Evolutionary conservation across 1,139 yeast species (phyloP).

Genomic region (Candida gigantensis): DNA sequence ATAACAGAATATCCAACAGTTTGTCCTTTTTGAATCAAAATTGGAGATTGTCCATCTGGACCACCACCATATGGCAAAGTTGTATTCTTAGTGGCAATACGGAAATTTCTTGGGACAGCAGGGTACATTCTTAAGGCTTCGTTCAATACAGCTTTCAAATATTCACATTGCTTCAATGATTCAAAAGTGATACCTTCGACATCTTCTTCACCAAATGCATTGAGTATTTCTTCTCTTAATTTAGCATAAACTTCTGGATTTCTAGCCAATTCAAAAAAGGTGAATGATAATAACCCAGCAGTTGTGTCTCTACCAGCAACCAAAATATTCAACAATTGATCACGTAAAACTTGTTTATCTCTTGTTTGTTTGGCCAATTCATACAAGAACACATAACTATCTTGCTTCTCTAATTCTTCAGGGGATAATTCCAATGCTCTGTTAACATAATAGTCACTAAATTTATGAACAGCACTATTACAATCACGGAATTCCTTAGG

Average conservation of each 20-base stretch:
- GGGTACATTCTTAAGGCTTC: constrained; percentile 55
- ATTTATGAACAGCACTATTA: constrained; percentile 27
- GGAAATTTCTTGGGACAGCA: constrained; percentile 50
- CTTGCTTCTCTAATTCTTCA: constrained; percentile 28
- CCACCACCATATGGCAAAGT: constrained; percentile 58
- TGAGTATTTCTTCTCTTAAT: constrained; percentile 33
- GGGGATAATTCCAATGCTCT: constrained; percentile 29
- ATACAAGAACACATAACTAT: constrained; percentile 41
- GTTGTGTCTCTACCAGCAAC: constrained; percentile 51
- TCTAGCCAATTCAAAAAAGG: constrained; percentile 42
- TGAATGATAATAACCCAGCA: too few relatives aligned
- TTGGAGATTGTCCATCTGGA: constrained; percentile 39
- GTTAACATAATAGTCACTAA: constrained; percentile 29
- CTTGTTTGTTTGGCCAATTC: constrained; percentile 48
- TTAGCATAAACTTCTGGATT: constrained; percentile 37
- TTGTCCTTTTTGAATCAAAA: constrained; percentile 44
- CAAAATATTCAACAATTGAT: constrained; percentile 46
- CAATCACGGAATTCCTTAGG: constrained; percentile 23
- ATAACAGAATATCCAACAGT: constrained; percentile 33
- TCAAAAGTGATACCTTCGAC: constrained; percentile 30
- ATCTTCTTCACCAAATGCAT: constrained; percentile 25
- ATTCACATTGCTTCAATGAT: too few relatives aligned
- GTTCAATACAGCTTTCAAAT: constrained; percentile 47
- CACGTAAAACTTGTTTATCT: constrained; percentile 43
- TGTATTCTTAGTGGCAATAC: constrained; percentile 45